Conservation (phyloP, 495 filamentous ascomycete genomes). For the Collariella sp. region DNA sequence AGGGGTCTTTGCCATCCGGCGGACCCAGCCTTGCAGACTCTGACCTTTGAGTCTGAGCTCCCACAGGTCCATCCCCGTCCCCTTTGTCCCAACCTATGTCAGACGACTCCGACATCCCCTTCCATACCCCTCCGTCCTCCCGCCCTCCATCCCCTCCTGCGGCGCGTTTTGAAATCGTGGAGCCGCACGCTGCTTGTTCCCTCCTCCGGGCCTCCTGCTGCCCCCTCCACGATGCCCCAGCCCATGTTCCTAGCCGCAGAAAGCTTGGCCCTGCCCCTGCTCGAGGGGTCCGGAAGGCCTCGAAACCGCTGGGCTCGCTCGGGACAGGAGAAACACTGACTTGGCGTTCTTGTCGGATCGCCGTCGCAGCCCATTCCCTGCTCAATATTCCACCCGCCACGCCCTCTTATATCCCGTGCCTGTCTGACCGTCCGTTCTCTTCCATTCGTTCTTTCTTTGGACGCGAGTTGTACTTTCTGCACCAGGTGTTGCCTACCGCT, state of each 20-base stretch:
- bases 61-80: neutral
- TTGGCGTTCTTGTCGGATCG: constrained; percentile 28
- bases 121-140: constrained; percentile 10
- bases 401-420: constrained; percentile 20
- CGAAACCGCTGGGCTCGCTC: constrained; percentile 30
- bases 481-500: constrained; percentile 37
- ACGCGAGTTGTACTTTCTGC: constrained; percentile 31
- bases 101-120: constrained; percentile 8
- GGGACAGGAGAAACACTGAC: constrained; percentile 35
- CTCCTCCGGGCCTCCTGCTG: constrained; percentile 11
- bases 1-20: neutral
- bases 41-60: neutral
- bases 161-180: constrained; percentile 41
- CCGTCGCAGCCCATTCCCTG: constrained; percentile 20
- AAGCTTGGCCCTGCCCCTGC: constrained; percentile 17
- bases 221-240: constrained; percentile 15
- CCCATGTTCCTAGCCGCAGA: constrained; percentile 21
- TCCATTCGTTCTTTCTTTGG: constrained; percentile 41
- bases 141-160: constrained; percentile 24
- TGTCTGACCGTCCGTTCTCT: constrained; percentile 17
- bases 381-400: constrained; percentile 11
- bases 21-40: neutral
- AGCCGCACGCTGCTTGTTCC: constrained; percentile 30
- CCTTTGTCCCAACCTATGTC: constrained; percentile 5
- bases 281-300: constrained; percentile 5